Evolutionary conservation across 2,329 filamentous ascomycete genomes (phyloP).

Genomic region (Paecilomyces sp.): DNA sequence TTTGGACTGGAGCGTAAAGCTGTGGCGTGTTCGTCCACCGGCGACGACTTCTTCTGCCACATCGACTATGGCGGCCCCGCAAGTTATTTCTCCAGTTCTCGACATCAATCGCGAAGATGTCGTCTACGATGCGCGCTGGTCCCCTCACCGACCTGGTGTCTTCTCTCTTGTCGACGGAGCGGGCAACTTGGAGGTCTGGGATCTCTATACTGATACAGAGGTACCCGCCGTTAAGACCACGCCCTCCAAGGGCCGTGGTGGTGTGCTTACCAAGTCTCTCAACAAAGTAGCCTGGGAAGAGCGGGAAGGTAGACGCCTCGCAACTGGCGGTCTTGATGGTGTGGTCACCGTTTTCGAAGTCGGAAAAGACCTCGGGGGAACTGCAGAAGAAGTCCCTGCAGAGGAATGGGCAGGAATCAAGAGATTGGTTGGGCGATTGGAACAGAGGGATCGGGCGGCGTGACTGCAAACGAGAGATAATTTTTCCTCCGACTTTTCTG

Average conservation of each 20-base stretch:
- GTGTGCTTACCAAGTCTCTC: constrained; percentile 73
- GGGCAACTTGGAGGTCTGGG: constrained; percentile 90
- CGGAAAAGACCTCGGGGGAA: constrained; percentile 61
- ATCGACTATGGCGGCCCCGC: constrained; percentile 31
- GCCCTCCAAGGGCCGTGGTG: constrained; percentile 55
- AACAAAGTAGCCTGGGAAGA: constrained; percentile 95
- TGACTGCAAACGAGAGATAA: constrained; percentile 8
- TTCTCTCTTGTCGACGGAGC: constrained; percentile 93
- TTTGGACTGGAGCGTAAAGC: constrained; percentile 92
- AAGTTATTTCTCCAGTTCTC: constrained; percentile 64
- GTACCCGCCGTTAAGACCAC: constrained; percentile 77
- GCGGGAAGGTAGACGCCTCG: constrained; percentile 76
- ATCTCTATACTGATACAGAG: constrained; percentile 85
- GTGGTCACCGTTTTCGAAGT: constrained; percentile 92
- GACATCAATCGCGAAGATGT: constrained; percentile 93
- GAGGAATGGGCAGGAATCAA: constrained; percentile 95
- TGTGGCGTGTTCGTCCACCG: constrained; percentile 76
- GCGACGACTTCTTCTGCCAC: constrained; percentile 32
- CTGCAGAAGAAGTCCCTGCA: constrained; percentile 71
- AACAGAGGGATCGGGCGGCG: constrained; percentile 41
- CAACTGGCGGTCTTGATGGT: constrained; percentile 87
- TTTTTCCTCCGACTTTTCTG: constrained; percentile 7
- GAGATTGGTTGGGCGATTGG: constrained; percentile 72
- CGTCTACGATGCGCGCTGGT: constrained; percentile 95
- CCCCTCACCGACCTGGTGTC: constrained; percentile 84